Conservation (phyloP, 1,139 yeast species). For the Saccharomyces pastorianus region DNA sequence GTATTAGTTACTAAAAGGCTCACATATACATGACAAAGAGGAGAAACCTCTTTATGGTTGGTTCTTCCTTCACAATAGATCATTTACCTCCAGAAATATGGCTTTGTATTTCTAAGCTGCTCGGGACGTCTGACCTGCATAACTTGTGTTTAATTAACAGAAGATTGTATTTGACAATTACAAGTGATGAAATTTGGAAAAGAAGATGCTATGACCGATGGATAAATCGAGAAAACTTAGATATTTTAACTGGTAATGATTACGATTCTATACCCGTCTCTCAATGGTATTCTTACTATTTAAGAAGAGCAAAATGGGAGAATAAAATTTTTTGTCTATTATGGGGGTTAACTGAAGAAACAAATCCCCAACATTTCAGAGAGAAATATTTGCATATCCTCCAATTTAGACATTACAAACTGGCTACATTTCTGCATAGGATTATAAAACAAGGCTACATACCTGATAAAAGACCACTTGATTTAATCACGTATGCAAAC, state of each 20-base stretch:
- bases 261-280: background rate
- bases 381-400: background rate
- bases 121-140: background rate
- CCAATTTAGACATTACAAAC: background rate
- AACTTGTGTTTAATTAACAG: background rate
- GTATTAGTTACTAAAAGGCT: background rate
- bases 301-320: background rate
- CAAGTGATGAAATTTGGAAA: background rate
- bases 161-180: background rate
- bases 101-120: background rate
- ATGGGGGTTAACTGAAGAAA: background rate
- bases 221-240: background rate
- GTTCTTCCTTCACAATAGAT: background rate
- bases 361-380: background rate
- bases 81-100: conserved; percentile 2
- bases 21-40: background rate
- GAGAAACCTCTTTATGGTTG: background rate
- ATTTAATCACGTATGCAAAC: conserved; percentile 8
- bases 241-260: background rate
- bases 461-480: conserved; percentile 3
- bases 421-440: conserved; percentile 6
- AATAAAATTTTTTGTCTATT: background rate
- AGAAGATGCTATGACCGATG: background rate
- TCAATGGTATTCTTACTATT: background rate
- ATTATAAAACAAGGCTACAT: conserved; percentile 4